phyloP scores from a whole-genome alignment of 202 grass and related monocot species.

The Setaria viridis region DNA sequence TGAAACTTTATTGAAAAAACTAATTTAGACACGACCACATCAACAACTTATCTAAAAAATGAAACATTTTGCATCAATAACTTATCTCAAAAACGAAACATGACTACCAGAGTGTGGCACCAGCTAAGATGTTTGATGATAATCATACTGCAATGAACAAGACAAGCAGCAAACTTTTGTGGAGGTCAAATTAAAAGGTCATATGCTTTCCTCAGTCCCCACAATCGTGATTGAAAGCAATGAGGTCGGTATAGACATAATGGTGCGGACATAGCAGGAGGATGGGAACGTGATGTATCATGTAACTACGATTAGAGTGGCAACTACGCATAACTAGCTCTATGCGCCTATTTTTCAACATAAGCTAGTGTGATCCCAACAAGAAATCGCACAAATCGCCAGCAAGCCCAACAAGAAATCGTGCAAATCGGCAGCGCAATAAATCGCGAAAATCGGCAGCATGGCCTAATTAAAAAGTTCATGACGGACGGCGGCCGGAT shows the following conservation, averaged over 20 bases:
- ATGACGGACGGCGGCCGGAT: not conserved
- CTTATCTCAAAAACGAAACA: not conserved
- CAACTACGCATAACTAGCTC: not conserved
- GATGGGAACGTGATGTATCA: not conserved
- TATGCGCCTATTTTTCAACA: not conserved
- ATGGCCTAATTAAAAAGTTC: not conserved
- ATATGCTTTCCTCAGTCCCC: not conserved
- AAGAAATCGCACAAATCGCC: not conserved
- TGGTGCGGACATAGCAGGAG: not conserved
- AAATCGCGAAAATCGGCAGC: not conserved
- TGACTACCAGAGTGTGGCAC: not conserved
- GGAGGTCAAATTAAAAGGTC: not conserved
- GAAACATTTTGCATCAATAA: not conserved
- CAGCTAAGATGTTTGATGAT: not conserved
- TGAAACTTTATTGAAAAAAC: not conserved
- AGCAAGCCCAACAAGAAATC: no score
- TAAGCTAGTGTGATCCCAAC: not conserved
- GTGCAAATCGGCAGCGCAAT: no score
- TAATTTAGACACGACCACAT: not conserved
- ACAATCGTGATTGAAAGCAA: not conserved
- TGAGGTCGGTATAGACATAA: not conserved
- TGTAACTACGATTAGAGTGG: not conserved
- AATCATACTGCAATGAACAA: not conserved
- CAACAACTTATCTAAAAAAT: not conserved
- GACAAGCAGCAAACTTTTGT: not conserved